These are phyloP conservation scores for Globisporangium ultimum DNA, from an alignment of 352 stramenopile genomes.

Conservation along the genomic window DNA sequence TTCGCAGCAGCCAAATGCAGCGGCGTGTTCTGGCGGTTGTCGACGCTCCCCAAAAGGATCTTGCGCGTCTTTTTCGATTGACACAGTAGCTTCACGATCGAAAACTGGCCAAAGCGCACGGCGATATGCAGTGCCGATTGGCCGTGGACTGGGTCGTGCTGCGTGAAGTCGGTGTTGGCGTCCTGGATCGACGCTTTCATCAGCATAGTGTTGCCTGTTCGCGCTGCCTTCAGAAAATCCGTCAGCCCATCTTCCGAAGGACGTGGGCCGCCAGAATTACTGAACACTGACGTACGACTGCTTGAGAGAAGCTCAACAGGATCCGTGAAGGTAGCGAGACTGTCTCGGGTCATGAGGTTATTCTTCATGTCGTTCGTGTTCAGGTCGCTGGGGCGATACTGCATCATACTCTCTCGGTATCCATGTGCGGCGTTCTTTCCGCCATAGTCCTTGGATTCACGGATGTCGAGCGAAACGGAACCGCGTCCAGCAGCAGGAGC, in stretches of 20 bases:
- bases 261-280: constrained; percentile 36
- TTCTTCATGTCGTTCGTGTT: constrained; percentile 42
- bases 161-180: constrained; percentile 50
- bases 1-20: constrained; percentile 78
- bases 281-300: constrained; percentile 32
- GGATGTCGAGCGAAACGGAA: constrained; percentile 11
- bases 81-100: constrained; percentile 68
- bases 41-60: constrained; percentile 63
- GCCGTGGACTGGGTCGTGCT: constrained; percentile 66
- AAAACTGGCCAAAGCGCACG: constrained; percentile 73
- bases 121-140: constrained; percentile 80
- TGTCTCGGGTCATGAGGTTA: constrained; percentile 50
- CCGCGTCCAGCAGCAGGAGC: neutral
- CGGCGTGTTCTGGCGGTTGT: constrained; percentile 74
- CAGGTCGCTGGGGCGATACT: constrained; percentile 65
- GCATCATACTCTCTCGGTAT: constrained; percentile 66
- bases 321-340: constrained; percentile 28
- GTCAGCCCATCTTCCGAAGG: constrained; percentile 57
- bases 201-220: constrained; percentile 59
- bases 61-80: constrained; percentile 46
- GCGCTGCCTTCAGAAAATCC: constrained; percentile 58
- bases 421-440: constrained; percentile 3
- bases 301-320: constrained; percentile 16
- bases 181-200: constrained; percentile 56
- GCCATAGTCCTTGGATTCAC: neutral